Percentiles rank a stretch among this genome's conserved stretches.
These are phyloP conservation scores for Ustilago loliicola DNA, from an alignment of 1,284 basidiomycete species.

Conservation along the genomic window DNA sequence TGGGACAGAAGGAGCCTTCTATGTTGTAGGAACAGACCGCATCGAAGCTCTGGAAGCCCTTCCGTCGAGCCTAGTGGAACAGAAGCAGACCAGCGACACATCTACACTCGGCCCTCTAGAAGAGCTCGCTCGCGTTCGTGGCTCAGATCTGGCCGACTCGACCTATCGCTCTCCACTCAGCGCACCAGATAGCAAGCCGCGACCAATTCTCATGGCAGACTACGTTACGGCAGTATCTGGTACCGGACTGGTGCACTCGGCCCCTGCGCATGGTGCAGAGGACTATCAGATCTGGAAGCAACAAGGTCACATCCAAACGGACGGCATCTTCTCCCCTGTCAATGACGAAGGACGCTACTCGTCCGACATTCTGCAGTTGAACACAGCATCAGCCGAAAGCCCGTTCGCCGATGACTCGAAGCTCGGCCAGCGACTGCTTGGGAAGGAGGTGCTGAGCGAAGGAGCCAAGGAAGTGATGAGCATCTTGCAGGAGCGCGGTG, in stretches of 20 bases:
- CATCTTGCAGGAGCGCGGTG: constrained; percentile 72
- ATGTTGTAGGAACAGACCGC: constrained; percentile 82
- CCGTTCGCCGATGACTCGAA: constrained; percentile 74
- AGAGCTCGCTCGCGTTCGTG: constrained; percentile 39
- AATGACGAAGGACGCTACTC: constrained; percentile 84
- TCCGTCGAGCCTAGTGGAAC: background rate
- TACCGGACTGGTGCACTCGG: constrained; percentile 96
- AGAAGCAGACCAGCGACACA: background rate
- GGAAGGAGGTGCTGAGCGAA: constrained; percentile 79
- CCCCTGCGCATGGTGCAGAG: constrained; percentile 93
- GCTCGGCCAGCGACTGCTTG: constrained; percentile 74
- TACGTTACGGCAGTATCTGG: constrained; percentile 90
- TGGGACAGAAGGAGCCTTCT: constrained; percentile 68
- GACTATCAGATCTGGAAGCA: constrained; percentile 77
- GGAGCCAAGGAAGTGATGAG: constrained; percentile 80
- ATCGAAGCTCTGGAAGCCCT: constrained; percentile 70
- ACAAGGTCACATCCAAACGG: constrained; percentile 40
- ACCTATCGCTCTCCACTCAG: constrained; percentile 80
- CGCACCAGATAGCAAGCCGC: constrained; percentile 64
- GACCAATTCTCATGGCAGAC: constrained; percentile 73
- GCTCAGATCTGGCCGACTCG: constrained; percentile 75
- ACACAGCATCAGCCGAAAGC: background rate
- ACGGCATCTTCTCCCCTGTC: constrained; percentile 73
- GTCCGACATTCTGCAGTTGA: constrained; percentile 44
- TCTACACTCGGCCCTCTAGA: constrained; percentile 44